These are phyloP conservation scores for Rhytidiadelphus loreus DNA, from an alignment of 225 moss, liverwort and hornwort genomes.

Conservation along the genomic window DNA sequence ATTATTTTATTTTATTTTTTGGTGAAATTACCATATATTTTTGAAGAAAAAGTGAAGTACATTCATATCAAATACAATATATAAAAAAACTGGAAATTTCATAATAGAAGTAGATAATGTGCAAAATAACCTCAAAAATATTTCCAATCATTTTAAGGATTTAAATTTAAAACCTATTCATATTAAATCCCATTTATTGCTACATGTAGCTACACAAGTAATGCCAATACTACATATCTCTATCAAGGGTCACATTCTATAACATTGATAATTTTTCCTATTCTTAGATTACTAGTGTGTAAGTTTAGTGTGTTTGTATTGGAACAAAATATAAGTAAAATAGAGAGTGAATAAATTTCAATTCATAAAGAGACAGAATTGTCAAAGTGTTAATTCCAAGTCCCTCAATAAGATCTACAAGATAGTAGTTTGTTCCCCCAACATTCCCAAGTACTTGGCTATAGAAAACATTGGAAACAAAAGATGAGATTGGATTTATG, in stretches of 20 bases:
- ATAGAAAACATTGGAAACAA: too few species aligned
- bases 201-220: background rate
- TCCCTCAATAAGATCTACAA: too few species aligned
- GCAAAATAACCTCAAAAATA: fast-evolving
- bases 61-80: background rate
- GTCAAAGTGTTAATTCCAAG: too few species aligned
- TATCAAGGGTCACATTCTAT: background rate
- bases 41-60: background rate
- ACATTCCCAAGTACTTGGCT: too few species aligned
- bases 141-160: background rate
- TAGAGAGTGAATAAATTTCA: too few species aligned
- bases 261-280: background rate
- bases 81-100: background rate
- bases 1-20: background rate
- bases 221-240: background rate
- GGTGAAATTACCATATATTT: background rate
- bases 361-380: too few species aligned
- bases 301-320: too few species aligned
- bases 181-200: background rate
- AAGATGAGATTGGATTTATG: too few species aligned
- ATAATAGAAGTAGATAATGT: background rate
- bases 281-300: too few species aligned
- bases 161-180: background rate
- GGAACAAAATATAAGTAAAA: too few species aligned
- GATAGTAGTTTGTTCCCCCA: too few species aligned